Evolutionary conservation across 2,329 filamentous ascomycete species (phyloP).

Genomic region (Elsinoe ampelina): DNA sequence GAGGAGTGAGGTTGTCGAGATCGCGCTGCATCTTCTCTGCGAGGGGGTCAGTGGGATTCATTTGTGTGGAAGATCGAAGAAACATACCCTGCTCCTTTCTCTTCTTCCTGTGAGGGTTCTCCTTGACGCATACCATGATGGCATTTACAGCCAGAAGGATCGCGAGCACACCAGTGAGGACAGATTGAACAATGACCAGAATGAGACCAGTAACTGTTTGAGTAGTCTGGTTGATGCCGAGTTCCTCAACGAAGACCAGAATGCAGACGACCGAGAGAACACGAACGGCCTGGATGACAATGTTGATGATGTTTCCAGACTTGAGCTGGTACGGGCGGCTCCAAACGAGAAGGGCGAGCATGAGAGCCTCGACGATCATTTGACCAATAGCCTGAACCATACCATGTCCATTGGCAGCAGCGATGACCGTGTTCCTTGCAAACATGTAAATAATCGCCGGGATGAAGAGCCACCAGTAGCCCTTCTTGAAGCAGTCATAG

Average conservation of each 20-base stretch:
- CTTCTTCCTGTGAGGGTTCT: slow-evolving; percentile 82
- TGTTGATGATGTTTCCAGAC: slow-evolving; percentile 87
- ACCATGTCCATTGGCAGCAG: slow-evolving; percentile 75
- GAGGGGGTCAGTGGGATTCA: slow-evolving; percentile 22
- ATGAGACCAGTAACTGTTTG: slow-evolving; percentile 92
- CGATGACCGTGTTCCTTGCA: slow-evolving; percentile 76
- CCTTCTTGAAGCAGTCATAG: slow-evolving; percentile 90
- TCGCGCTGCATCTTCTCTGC: slow-evolving; percentile 69
- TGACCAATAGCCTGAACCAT: slow-evolving; percentile 71
- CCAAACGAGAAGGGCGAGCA: slow-evolving; percentile 75
- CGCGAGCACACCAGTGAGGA: slow-evolving; percentile 70
- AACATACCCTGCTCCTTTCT: slow-evolving; percentile 81
- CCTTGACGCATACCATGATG: slow-evolving; percentile 68
- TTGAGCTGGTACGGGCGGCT: slow-evolving; percentile 76
- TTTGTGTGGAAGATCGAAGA: not conserved
- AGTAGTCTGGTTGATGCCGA: slow-evolving; percentile 81
- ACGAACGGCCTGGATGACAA: slow-evolving; percentile 79
- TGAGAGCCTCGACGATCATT: slow-evolving; percentile 67
- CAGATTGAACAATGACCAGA: slow-evolving; percentile 81
- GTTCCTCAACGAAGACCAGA: slow-evolving; percentile 85
- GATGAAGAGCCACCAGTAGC: slow-evolving; percentile 96
- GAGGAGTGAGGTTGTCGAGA: slow-evolving; percentile 71
- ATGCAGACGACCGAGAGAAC: slow-evolving; percentile 84
- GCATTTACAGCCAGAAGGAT: slow-evolving; percentile 86
- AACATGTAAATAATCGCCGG: slow-evolving; percentile 86